Evolutionary conservation across 352 stramenopile genomes (phyloP).

Genomic region (Globisporangium okanoganense): DNA sequence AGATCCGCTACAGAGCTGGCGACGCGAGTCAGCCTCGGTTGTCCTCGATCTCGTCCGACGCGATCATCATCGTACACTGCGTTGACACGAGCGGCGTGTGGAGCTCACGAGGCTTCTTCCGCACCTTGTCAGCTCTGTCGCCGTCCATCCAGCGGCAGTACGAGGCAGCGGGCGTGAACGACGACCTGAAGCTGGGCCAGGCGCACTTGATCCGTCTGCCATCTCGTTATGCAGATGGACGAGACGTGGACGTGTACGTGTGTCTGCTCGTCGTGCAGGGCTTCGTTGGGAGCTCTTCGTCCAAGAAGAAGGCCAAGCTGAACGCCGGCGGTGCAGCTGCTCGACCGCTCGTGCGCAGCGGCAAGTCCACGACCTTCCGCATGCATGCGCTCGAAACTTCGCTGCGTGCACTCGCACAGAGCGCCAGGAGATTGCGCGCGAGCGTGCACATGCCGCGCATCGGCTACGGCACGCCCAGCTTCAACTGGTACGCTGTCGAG

Average conservation of each 20-base stretch:
- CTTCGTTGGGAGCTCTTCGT: constrained; percentile 26
- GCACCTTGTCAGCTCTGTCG: constrained; percentile 47
- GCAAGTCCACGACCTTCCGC: constrained; percentile 64
- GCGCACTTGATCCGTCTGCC: constrained; percentile 58
- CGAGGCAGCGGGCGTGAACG: constrained; percentile 44
- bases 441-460: constrained; percentile 77
- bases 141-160: constrained; percentile 57
- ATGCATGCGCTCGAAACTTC: constrained; percentile 56
- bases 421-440: constrained; percentile 30
- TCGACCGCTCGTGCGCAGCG: constrained; percentile 31
- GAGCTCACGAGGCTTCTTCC: constrained; percentile 73
- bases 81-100: constrained; percentile 73
- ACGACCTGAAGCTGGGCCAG: constrained; percentile 69
- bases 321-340: constrained; percentile 11
- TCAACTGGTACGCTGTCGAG: constrained; percentile 84
- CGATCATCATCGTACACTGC: constrained; percentile 66
- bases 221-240: constrained; percentile 6
- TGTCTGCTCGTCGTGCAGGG: constrained; percentile 74
- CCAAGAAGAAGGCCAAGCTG: constrained; percentile 50
- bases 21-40: constrained; percentile 48
- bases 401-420: constrained; percentile 35
- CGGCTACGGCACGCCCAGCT: constrained; percentile 66
- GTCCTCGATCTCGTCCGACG: constrained; percentile 14
- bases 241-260: constrained; percentile 33
- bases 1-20: constrained; percentile 48